These are phyloP conservation scores for Colletotrichum viniferum DNA, from an alignment of 2,329 filamentous ascomycete genomes.

Conservation along the genomic window DNA sequence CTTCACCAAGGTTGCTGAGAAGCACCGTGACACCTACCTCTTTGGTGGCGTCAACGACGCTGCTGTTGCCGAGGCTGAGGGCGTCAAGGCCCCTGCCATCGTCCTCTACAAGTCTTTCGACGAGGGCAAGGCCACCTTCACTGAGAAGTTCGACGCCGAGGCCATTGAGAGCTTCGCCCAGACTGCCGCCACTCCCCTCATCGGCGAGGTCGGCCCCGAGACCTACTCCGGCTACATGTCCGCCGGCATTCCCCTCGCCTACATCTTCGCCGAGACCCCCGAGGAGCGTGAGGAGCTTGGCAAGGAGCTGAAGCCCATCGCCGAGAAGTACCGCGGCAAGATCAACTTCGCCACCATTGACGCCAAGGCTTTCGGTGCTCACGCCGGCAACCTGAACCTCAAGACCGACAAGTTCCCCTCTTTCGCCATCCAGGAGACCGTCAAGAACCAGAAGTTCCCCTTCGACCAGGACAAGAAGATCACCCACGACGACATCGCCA, in stretches of 20 bases:
- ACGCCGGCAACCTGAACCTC: slow-evolving; percentile 96
- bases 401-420: slow-evolving; percentile 94
- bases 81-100: slow-evolving; percentile 82
- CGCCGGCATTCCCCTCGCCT: slow-evolving; percentile 88
- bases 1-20: slow-evolving; percentile 75
- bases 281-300: slow-evolving; percentile 87
- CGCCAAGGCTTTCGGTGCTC: slow-evolving; percentile 89
- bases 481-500: slow-evolving; percentile 70
- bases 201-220: slow-evolving; percentile 96
- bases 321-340: slow-evolving; percentile 89
- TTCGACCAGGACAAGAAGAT: slow-evolving; percentile 86
- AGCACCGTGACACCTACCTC: slow-evolving; percentile 86
- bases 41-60: slow-evolving; percentile 89
- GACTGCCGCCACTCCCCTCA: slow-evolving; percentile 82
- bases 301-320: slow-evolving; percentile 80
- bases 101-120: slow-evolving; percentile 98
- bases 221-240: slow-evolving; percentile 93
- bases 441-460: slow-evolving; percentile 97
- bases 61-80: slow-evolving; percentile 85
- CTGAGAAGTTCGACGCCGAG: slow-evolving; percentile 80
- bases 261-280: slow-evolving; percentile 92
- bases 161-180: slow-evolving; percentile 84
- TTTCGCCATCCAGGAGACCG: slow-evolving; percentile 95
- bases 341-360: slow-evolving; percentile 99
- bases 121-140: slow-evolving; percentile 88